These are phyloP conservation scores for Dothideomycetes sp. DNA, from an alignment of 2,329 filamentous ascomycete species.

Conservation along the genomic window DNA sequence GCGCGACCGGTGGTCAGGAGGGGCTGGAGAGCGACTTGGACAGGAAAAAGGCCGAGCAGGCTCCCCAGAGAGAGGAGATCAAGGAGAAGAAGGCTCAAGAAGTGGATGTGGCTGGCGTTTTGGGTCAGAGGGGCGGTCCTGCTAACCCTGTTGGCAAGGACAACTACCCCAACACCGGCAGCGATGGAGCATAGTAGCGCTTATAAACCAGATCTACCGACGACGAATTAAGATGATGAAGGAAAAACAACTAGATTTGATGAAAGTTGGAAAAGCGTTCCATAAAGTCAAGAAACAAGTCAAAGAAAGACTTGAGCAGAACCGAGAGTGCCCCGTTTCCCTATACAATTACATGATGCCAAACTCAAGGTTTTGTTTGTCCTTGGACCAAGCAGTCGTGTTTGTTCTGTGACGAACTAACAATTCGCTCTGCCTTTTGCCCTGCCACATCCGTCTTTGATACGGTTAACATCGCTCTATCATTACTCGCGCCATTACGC, in stretches of 20 bases:
- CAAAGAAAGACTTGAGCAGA: no score
- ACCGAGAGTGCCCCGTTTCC: no score
- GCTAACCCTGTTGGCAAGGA: conserved; percentile 26
- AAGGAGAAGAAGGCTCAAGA: conserved; percentile 26
- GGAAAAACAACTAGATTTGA: not conserved
- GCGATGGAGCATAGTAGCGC: not conserved
- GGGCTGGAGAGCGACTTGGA: conserved; percentile 36
- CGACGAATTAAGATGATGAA: not conserved
- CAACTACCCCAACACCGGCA: conserved; percentile 17
- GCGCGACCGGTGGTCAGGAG: conserved; percentile 22
- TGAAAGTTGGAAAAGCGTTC: no score
- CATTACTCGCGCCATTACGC: no score
- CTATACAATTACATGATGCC: no score
- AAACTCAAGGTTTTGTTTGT: no score
- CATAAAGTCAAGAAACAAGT: no score
- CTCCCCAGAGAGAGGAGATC: conserved; percentile 27
- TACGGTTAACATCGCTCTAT: no score
- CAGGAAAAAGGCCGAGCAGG: conserved; percentile 40
- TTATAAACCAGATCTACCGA: not conserved
- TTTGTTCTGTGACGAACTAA: no score
- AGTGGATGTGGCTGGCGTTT: conserved; percentile 28
- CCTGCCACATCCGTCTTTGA: no score
- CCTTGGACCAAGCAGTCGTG: no score
- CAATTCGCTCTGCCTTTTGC: no score
- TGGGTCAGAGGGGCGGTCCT: conserved; percentile 36